These are phyloP conservation scores for Curvularia lunata DNA, from an alignment of 2,329 filamentous ascomycete species.

Conservation along the genomic window DNA sequence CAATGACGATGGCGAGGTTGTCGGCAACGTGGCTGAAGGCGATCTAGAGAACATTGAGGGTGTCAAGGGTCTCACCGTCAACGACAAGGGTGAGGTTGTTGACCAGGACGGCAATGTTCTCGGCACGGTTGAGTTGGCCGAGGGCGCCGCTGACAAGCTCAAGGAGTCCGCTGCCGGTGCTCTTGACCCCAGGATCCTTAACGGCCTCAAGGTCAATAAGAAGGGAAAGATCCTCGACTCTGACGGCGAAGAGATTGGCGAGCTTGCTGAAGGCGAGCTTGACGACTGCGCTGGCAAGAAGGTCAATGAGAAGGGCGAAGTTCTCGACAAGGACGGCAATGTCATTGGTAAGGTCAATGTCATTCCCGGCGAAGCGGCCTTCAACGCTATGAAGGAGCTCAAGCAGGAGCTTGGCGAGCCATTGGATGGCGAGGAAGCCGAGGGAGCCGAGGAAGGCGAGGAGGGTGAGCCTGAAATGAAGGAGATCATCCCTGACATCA, in stretches of 20 bases:
- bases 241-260: constrained; percentile 59
- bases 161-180: constrained; percentile 49
- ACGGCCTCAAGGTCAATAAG: constrained; percentile 64
- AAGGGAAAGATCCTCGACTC: constrained; percentile 61
- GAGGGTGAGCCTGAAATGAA: constrained; percentile 50
- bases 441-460: constrained; percentile 4
- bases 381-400: constrained; percentile 57
- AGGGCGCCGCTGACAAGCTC: constrained; percentile 57
- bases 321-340: constrained; percentile 58
- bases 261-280: constrained; percentile 56
- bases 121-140: constrained; percentile 58
- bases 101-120: constrained; percentile 59
- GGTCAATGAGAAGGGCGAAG: constrained; percentile 59
- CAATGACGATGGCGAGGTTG: constrained; percentile 57
- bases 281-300: constrained; percentile 55
- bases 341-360: constrained; percentile 58
- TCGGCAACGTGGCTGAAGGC: constrained; percentile 57
- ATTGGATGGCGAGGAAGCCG: constrained; percentile 14
- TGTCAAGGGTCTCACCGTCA: constrained; percentile 57
- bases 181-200: constrained; percentile 56
- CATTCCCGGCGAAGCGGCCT: constrained; percentile 57
- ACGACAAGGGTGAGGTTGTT: constrained; percentile 59
- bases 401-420: constrained; percentile 55
- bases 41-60: constrained; percentile 51
- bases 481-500: constrained; percentile 53